These are phyloP conservation scores for Nakaseomyces delphensis DNA, from an alignment of 1,139 yeast species.

Conservation along the genomic window DNA sequence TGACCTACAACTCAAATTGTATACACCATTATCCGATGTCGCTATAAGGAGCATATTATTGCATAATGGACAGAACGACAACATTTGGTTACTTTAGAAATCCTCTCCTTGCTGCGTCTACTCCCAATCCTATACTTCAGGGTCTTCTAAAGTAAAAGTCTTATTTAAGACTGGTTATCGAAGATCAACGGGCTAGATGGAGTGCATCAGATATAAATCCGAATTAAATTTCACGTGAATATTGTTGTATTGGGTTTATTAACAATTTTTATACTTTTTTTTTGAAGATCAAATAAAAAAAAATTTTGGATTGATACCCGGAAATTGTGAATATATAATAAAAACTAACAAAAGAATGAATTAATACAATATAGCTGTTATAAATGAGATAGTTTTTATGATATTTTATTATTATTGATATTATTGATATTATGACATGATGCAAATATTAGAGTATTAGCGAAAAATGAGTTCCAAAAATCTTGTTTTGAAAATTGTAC, in stretches of 20 bases:
- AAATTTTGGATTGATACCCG: neutral
- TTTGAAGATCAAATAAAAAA: neutral
- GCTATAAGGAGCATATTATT: constrained; percentile 71
- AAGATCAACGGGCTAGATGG: no score
- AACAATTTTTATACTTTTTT: neutral
- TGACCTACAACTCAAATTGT: constrained; percentile 67
- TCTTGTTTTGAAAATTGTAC: neutral
- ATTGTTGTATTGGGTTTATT: neutral
- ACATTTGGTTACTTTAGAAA: no score
- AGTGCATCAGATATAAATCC: no score
- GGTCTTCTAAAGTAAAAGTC: no score
- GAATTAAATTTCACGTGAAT: neutral
- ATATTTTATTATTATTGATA: neutral
- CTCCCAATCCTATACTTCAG: no score
- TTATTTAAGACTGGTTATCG: no score
- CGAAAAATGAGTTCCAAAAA: neutral
- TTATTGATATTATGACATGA: neutral
- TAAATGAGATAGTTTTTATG: neutral
- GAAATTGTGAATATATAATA: neutral
- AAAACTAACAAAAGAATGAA: neutral
- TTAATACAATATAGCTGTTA: no score
- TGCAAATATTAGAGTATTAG: neutral
- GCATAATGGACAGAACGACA: constrained; percentile 90
- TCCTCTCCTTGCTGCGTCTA: no score
- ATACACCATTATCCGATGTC: constrained; percentile 33